Evolutionary conservation across 345 rosid species (phyloP).

Genomic region (Heritiera littoralis): DNA sequence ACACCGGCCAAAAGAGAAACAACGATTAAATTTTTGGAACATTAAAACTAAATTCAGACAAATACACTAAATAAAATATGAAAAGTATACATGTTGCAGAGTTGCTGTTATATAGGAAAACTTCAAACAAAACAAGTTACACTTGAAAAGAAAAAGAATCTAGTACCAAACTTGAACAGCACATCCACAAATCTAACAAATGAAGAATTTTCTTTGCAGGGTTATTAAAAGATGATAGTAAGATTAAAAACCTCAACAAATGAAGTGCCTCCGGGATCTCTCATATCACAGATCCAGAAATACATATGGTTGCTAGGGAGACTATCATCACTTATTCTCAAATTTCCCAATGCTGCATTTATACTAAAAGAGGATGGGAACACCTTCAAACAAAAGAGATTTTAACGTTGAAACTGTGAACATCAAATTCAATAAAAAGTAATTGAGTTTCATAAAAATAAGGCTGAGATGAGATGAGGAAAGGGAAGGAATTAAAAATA

Average conservation of each 20-base stretch:
- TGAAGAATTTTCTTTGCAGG: neutral
- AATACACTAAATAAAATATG: slow-evolving; percentile 12
- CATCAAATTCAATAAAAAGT: slow-evolving; percentile 11
- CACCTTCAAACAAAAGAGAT: slow-evolving; percentile 51
- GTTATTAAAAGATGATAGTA: neutral
- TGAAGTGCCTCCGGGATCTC: slow-evolving; percentile 95
- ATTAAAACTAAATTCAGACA: neutral
- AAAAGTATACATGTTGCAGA: neutral
- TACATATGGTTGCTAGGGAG: slow-evolving; percentile 80
- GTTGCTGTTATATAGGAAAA: neutral
- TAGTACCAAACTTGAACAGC: neutral
- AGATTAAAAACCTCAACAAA: slow-evolving; percentile 77
- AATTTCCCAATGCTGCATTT: slow-evolving; percentile 85
- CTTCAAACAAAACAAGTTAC: slow-evolving; percentile 3
- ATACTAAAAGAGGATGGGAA: slow-evolving; percentile 96
- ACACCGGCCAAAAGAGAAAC: slow-evolving; percentile 13
- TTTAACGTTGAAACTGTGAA: slow-evolving; percentile 17
- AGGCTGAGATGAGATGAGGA: neutral
- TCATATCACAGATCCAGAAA: slow-evolving; percentile 98
- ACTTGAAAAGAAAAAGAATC: neutral
- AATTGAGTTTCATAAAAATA: neutral
- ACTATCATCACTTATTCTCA: slow-evolving; percentile 94
- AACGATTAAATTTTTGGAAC: slow-evolving; percentile 1
- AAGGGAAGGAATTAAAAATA: neutral
- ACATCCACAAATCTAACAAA: slow-evolving; percentile 4